A percentile compares a stretch with the other conserved stretches of the same genome.
Conservation (phyloP, 345 rosid species). For the Eutrema yunnanense region DNA sequence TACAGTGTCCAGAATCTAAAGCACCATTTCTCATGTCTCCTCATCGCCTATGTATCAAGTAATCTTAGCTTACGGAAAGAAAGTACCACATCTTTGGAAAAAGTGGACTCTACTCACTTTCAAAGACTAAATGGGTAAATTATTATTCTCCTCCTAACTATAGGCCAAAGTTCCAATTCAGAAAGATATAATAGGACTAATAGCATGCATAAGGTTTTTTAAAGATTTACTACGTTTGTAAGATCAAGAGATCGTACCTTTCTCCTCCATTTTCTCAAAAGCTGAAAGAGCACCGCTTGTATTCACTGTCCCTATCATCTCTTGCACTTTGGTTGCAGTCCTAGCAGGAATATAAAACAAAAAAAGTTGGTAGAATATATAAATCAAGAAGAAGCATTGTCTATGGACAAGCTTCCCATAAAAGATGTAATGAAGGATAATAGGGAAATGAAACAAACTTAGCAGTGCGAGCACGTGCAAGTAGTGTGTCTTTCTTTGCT, state of each 20-base stretch:
- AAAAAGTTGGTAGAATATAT: neutral
- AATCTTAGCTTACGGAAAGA: neutral
- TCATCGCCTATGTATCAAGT: neutral
- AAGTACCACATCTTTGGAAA: constrained; percentile 2
- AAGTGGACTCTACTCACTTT: neutral
- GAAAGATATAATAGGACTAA: neutral
- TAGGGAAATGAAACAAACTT: constrained; percentile 21
- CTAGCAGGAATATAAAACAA: constrained; percentile 27
- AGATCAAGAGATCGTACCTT: constrained; percentile 37
- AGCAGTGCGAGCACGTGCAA: constrained; percentile 54
- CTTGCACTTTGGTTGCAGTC: constrained; percentile 75
- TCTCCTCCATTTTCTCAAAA: constrained; percentile 82
- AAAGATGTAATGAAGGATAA: neutral
- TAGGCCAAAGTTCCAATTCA: neutral
- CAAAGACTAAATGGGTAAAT: neutral
- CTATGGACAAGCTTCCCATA: neutral
- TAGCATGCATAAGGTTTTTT: neutral
- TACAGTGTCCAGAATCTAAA: neutral
- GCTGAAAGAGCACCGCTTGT: constrained; percentile 72
- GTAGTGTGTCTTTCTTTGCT: constrained; percentile 94
- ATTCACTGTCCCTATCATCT: constrained; percentile 73
- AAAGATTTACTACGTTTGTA: neutral
- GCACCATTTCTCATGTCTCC: neutral
- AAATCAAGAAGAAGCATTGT: neutral
- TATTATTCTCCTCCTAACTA: neutral